Percentiles rank a stretch among this genome's conserved stretches.
phyloP scores from a whole-genome alignment of 192 early-diverging fungal genomes.

The Backusella psychrophila region DNA sequence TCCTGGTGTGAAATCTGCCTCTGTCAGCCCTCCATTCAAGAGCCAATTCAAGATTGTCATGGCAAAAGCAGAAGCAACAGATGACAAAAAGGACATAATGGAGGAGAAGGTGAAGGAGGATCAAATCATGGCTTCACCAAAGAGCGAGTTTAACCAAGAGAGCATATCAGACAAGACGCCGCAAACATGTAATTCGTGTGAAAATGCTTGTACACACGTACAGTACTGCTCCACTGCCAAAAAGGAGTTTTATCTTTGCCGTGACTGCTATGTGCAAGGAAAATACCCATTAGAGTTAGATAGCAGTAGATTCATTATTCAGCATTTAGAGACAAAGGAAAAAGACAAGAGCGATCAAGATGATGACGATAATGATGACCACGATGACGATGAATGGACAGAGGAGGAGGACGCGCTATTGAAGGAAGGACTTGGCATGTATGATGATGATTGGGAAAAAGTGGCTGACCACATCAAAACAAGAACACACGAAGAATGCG shows the following conservation, averaged over 20 bases:
- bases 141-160: not conserved
- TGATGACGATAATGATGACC: conserved; percentile 56
- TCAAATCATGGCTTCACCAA: not conserved
- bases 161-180: not conserved
- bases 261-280: conserved; percentile 15
- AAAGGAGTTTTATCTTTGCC: conserved; percentile 2
- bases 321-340: conserved; percentile 41
- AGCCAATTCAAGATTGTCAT: conserved; percentile 56
- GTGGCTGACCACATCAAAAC: conserved; percentile 93
- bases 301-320: conserved; percentile 3
- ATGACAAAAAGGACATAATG: not conserved
- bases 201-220: not conserved
- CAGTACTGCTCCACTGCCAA: not conserved
- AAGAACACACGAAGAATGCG: conserved; percentile 87
- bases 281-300: conserved; percentile 17
- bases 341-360: conserved; percentile 54
- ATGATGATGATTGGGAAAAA: conserved; percentile 90
- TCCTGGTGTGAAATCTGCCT: conserved; percentile 84
- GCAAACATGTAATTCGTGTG: conserved; percentile 4
- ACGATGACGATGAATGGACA: conserved; percentile 67
- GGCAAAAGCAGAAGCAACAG: not conserved
- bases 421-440: conserved; percentile 91
- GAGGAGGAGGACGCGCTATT: conserved; percentile 88
- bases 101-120: not conserved
- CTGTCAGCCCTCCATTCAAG: conserved; percentile 85